Base-by-base conservation (phyloP, 169 alveolate genomes). In the Plasmodium gaboni region DNA sequence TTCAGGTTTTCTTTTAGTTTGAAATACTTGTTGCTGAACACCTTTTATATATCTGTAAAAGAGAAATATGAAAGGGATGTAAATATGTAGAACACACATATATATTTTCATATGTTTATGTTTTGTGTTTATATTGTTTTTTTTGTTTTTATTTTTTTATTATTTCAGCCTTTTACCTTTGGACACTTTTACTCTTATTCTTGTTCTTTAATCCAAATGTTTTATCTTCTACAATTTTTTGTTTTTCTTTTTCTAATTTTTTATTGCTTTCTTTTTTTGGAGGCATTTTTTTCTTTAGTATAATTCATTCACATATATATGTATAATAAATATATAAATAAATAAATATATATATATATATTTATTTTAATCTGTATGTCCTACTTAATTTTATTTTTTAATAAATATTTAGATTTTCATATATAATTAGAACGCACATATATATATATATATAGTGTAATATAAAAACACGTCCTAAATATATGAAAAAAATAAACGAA, bases 131-230 rank as follows among this genome's bases (percentile, higher is more conserved):
- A 8, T 2, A 3, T 26, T 9, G 10, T 32, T 2, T 32, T 32
- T 32, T 5, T 32, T 1, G 8, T n/a, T n/a, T n/a, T n/a, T n/a
- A n/a, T n/a, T n/a, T 32, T 5, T 32, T 5, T 32, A 57, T 26
- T 26, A 28, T 19, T 46, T 86, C 86, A 15, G 92, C 80, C 60
- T 64, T 70, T 78, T 95, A 98, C 98, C 98, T 98, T 93, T 99
- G 99, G 4, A 98, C 99, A 46, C 98, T 93, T 71, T 97, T 97
- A 50, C 98, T 94, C 92, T 99, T 99, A 92, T 98, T 97, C 93
- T 99, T 99, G 94, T 99, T 99, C 93, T 99, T 99, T 28, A 98
- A 93, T 53, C 99, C 99, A 93, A 99, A 99, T 2, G 99, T 99
- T 92, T 98, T 98, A 93, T 99, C 99, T 92, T 99, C 99, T 50